These are phyloP conservation scores for Venturia effusa DNA, from an alignment of 2,329 filamentous ascomycete species.

Conservation along the genomic window DNA sequence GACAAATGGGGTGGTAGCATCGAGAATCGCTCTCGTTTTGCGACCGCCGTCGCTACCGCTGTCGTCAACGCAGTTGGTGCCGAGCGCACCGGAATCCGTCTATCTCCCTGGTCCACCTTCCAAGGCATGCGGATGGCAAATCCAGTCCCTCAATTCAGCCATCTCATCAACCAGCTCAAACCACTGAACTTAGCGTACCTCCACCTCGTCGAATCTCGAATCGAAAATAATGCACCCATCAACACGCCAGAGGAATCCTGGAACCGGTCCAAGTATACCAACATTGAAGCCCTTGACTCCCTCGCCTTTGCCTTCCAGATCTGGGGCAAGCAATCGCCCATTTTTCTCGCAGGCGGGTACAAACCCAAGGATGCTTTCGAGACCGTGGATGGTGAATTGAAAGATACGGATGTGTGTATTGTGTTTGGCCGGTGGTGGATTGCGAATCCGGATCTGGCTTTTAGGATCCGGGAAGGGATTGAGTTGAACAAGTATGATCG, in stretches of 20 bases:
- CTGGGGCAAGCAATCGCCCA: slow-evolving; percentile 14
- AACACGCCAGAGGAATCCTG: neutral
- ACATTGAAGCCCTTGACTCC: slow-evolving; percentile 27
- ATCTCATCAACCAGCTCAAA: slow-evolving; percentile 43
- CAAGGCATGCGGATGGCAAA: slow-evolving; percentile 54
- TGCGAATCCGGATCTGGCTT: slow-evolving; percentile 38
- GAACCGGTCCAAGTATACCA: slow-evolving; percentile 15
- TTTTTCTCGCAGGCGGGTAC: slow-evolving; percentile 33
- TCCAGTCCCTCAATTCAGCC: slow-evolving; percentile 51
- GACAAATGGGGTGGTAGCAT: slow-evolving; percentile 38
- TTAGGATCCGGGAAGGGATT: slow-evolving; percentile 32
- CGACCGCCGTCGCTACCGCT: slow-evolving; percentile 42
- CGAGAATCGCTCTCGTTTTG: slow-evolving; percentile 40
- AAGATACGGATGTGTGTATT: slow-evolving; percentile 31
- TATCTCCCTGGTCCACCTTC: slow-evolving; percentile 51
- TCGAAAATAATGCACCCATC: slow-evolving; percentile 30
- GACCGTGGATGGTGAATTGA: slow-evolving; percentile 30
- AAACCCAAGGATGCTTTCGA: slow-evolving; percentile 26
- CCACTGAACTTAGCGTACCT: slow-evolving; percentile 47
- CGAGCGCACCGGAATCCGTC: slow-evolving; percentile 43
- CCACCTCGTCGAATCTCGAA: slow-evolving; percentile 49
- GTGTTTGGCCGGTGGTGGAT: slow-evolving; percentile 41
- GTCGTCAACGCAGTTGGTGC: slow-evolving; percentile 41
- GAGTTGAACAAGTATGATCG: slow-evolving; percentile 35
- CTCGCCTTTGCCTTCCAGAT: slow-evolving; percentile 8